A percentile compares a stretch with the other conserved stretches of the same genome.
These are phyloP conservation scores for Stephania cephalantha DNA, from an alignment of 164 flowering plant species.

Conservation along the genomic window DNA sequence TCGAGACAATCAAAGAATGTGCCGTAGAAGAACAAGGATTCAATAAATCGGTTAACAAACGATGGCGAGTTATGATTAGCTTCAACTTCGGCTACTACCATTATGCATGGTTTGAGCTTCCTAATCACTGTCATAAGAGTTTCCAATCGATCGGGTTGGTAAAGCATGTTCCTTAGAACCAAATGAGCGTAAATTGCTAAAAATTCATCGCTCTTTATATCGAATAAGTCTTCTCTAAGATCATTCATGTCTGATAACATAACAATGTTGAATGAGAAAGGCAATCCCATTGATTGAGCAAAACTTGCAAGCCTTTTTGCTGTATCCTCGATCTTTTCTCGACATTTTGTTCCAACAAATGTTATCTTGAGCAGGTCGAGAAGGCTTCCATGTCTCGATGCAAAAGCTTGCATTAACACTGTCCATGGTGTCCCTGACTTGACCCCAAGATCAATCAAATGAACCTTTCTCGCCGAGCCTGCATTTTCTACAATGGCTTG, in stretches of 20 bases:
- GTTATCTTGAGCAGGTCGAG: slow-evolving; percentile 46
- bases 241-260: slow-evolving; percentile 30
- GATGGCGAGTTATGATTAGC: slow-evolving; percentile 42
- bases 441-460: slow-evolving; percentile 45
- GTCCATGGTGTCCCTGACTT: slow-evolving; percentile 37
- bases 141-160: slow-evolving; percentile 24
- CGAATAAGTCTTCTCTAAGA: slow-evolving; percentile 30
- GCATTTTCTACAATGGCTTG: slow-evolving; percentile 43
- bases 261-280: slow-evolving; percentile 28
- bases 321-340: slow-evolving; percentile 21
- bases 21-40: slow-evolving; percentile 45
- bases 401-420: slow-evolving; percentile 49
- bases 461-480: slow-evolving; percentile 32
- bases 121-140: slow-evolving; percentile 36
- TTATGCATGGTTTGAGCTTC: slow-evolving; percentile 36
- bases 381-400: slow-evolving; percentile 14
- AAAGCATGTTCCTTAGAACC: slow-evolving; percentile 16
- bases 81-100: slow-evolving; percentile 46
- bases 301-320: slow-evolving; percentile 28
- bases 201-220: slow-evolving; percentile 31
- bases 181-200: slow-evolving; percentile 26
- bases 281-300: slow-evolving; percentile 29
- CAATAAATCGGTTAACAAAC: slow-evolving; percentile 42
- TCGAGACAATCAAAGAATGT: slow-evolving; percentile 42
- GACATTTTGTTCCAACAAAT: slow-evolving; percentile 26